Percentiles rank a stretch among this genome's conserved stretches.
Evolutionary conservation across 169 alveolate species (phyloP).

Genomic region (Miamiensis avidus): DNA sequence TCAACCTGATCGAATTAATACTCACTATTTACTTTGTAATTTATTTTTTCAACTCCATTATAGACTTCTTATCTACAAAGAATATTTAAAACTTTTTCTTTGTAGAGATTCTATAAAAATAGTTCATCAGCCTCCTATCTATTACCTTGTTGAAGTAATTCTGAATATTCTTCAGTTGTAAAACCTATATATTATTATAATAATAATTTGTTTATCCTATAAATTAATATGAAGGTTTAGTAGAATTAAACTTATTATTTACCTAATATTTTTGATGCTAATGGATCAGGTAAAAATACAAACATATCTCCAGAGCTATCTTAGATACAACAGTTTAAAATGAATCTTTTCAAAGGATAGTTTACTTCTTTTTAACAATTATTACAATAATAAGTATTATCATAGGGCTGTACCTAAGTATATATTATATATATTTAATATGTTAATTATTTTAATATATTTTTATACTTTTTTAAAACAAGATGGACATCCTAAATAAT

Average conservation of each 20-base stretch:
- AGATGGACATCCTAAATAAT: neutral
- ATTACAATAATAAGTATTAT: neutral
- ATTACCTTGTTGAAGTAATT: no score
- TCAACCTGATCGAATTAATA: neutral
- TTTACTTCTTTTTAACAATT: neutral
- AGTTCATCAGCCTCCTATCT: neutral
- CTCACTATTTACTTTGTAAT: neutral
- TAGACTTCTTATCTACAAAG: neutral
- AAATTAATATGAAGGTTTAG: neutral
- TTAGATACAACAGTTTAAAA: neutral
- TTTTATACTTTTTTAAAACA: neutral
- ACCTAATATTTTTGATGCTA: neutral
- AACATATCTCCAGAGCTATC: neutral
- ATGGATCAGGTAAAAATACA: neutral
- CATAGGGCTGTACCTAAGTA: neutral
- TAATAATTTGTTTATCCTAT: neutral
- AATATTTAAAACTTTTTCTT: neutral
- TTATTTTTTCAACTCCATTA: no score
- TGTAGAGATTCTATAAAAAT: neutral
- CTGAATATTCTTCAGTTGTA: neutral
- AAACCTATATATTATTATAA: neutral
- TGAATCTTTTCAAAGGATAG: neutral
- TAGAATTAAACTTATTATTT: no score
- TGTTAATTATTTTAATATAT: no score
- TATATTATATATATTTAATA: no score